Base-by-base conservation (phyloP, 164 flowering plant genomes). In the Macadamia integrifolia region DNA sequence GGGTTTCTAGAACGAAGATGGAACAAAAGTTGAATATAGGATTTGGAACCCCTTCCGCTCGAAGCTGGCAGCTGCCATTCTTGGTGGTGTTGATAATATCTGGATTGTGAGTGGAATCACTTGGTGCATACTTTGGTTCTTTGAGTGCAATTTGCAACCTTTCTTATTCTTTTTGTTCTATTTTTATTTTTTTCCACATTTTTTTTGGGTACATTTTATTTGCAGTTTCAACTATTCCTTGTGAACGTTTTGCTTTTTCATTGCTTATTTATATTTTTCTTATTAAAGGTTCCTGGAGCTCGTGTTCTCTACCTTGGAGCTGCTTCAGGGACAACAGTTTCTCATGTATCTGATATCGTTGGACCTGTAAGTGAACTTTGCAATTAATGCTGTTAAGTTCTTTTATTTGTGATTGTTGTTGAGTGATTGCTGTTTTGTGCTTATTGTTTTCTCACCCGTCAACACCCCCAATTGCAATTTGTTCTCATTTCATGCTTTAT, bases 21-120 rank as follows among this genome's bases (percentile, higher is more conserved):
- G 86, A 64, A 84, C 92, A 5, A 94, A 92, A 76, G 78, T 79
- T 62, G 99, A 94, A 66, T 94, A 94, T 80, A 85, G 98, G 65
- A 78, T 92, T 0, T 94, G 98, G 98, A 92, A 92, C 66, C 99
- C 98, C 9, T 94, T 94, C 86, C 80, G 99, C 1, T 94, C 99
- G 0, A 94, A 94, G 84, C 77, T 92, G 77, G 98, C 96, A 6
- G 89, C 99, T 59, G 96, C 96, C 0, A 78, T 94, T 69, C 90
- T 94, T 73, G 91, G 97, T 73, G 98, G 98, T 66, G 88, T 92
- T 66, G 99, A 94, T 67, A 76, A 88, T 17, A 77, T 94, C 14
- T 87, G 91, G 90, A 94, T 94, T 75, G 99, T 94, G 66, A 85
- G 95, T 79, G 32, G 63, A 35, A 35, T n/a, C 59, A 30, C 43